phyloP scores from a whole-genome alignment of 805 yeast genomes.

The Kodamaea laetipori region DNA sequence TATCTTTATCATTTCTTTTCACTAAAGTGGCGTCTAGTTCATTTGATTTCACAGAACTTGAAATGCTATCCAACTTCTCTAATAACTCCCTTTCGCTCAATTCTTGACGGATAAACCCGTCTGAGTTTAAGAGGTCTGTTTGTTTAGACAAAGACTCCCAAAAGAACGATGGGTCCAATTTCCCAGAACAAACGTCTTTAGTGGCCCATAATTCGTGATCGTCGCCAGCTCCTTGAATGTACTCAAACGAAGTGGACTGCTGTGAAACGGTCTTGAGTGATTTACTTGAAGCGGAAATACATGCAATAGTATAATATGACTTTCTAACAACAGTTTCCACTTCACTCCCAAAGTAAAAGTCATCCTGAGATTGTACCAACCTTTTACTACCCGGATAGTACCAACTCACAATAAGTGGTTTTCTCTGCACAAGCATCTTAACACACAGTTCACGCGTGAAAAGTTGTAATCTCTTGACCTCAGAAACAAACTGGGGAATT shows the following conservation, averaged over 20 bases:
- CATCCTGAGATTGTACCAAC: neutral
- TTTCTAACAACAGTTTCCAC: neutral
- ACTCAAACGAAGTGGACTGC: constrained; percentile 32
- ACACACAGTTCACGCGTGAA: constrained; percentile 30
- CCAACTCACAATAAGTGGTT: constrained; percentile 70
- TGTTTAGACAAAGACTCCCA: constrained; percentile 46
- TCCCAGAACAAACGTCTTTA: constrained; percentile 41
- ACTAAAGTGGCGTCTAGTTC: constrained; percentile 3
- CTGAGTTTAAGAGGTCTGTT: constrained; percentile 22
- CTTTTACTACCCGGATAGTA: constrained; percentile 54
- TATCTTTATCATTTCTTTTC: neutral
- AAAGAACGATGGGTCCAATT: constrained; percentile 53
- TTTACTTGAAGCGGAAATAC: constrained; percentile 10
- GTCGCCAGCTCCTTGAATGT: constrained; percentile 93
- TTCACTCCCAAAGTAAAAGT: constrained; percentile 9
- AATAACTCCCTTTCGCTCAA: constrained; percentile 4
- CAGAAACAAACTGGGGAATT: constrained; percentile 51
- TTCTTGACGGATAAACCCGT: constrained; percentile 8
- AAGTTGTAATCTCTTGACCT: constrained; percentile 43
- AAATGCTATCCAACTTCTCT: neutral
- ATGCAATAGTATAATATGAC: constrained; percentile 6
- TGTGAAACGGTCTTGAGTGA: constrained; percentile 3
- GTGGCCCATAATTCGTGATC: constrained; percentile 85
- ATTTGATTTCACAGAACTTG: neutral
- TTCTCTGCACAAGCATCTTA: constrained; percentile 25